phyloP scores from a whole-genome alignment of 371 early-diverging fungal species.

The Apophysomyces trapeziformis region DNA sequence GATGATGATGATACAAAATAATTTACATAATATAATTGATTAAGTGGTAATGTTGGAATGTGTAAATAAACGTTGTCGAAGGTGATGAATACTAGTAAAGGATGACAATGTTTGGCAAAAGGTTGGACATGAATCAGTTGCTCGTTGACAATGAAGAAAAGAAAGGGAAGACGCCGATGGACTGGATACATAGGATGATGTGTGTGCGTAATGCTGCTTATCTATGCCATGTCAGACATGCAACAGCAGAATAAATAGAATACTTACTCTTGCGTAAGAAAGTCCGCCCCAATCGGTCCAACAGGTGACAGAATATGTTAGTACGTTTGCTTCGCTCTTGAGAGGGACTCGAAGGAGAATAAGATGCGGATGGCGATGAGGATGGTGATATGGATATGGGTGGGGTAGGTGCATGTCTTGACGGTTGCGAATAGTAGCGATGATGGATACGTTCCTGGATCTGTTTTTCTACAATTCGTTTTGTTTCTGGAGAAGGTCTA shows the following conservation, averaged over 20 bases:
- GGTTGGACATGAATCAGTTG: neutral
- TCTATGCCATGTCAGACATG: neutral
- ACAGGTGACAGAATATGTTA: neutral
- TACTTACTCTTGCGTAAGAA: neutral
- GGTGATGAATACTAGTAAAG: neutral
- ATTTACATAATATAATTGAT: neutral
- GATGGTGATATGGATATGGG: neutral
- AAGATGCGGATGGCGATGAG: neutral
- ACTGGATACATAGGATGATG: neutral
- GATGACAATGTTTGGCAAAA: neutral
- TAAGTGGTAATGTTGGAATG: neutral
- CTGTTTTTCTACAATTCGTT: slow-evolving; percentile 15
- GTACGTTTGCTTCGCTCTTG: no score
- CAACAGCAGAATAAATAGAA: neutral
- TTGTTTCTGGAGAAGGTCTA: slow-evolving; percentile 15
- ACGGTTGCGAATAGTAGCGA: neutral
- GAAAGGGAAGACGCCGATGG: neutral
- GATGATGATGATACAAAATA: no score
- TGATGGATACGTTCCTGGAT: slow-evolving; percentile 10
- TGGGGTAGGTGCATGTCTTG: slow-evolving; percentile 2
- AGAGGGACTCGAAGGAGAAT: neutral
- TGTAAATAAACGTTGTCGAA: neutral
- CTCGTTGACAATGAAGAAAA: neutral
- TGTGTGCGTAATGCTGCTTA: neutral
- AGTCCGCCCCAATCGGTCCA: neutral